Evolutionary conservation across 2,329 filamentous ascomycete genomes (phyloP), one percentile per base, ranked within the genome.

Genomic region (Mollisiaceae sp.): DNA sequence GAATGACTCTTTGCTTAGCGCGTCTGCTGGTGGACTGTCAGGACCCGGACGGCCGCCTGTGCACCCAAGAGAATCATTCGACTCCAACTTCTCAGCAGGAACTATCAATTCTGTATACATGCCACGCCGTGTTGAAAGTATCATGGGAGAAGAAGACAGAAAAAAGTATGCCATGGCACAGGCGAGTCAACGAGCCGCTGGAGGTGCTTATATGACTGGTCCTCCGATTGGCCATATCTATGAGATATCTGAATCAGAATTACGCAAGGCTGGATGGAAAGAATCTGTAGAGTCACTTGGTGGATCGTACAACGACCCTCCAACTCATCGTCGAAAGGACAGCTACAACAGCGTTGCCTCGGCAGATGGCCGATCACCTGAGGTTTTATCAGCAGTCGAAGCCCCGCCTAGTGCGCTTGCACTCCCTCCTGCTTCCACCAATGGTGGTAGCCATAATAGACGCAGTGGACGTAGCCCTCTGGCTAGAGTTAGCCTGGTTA

Each of bases 81-180:
- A 92, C 60, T 93, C 90, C 52, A 81, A 86, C 59, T 76, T 84
- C 61, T 91, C 88, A 3, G 82, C 79, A 3, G 82, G 81, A 22
- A 88, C 86, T 0, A 83, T 79, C 11, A 81, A 78, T 70, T 89
- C 87, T 0, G 82, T 93, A 36, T 88, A 88, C 71, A 79, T 89
- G 74, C 90, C 91, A 0, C 90, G 94, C 72, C 73, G 75, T n/a
- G 75, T 76, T 12, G 75, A 76, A 39, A 91, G 85, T 72, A 86
- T 94, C 73, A 91, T 96, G 86, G 87, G 87, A 68, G 88, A 90
- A 8, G 91, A 95, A 75, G 91, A 94, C 74, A 85, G 87, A 41
- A 85, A 84, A 69, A 91, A 92, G 73, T 92, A 93, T 75, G 85
- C 88, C 72, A 85, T 91, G 73, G 88, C 89, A 1, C 90, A 91